These are phyloP conservation scores for Dichotomopilus funicola DNA, from an alignment of 2,329 filamentous ascomycete genomes.

Conservation along the genomic window DNA sequence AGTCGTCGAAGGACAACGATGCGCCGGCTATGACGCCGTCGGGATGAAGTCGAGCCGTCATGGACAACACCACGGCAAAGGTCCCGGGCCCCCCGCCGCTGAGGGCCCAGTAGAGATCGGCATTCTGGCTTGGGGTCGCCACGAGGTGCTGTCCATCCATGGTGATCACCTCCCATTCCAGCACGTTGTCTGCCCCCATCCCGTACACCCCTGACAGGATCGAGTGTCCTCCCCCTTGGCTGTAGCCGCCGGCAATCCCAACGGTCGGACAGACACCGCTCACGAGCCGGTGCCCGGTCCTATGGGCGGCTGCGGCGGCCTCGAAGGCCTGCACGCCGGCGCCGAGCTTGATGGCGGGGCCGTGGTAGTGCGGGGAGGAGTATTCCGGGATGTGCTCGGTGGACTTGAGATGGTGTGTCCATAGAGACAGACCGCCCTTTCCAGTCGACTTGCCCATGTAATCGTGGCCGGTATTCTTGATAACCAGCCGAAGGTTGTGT, in stretches of 20 bases:
- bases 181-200: not conserved
- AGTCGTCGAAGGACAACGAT: not conserved
- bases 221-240: not conserved
- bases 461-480: slow-evolving; percentile 40
- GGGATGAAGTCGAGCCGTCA: not conserved
- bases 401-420: slow-evolving; percentile 36
- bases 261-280: not conserved
- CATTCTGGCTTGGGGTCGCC: not conserved
- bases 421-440: slow-evolving; percentile 31
- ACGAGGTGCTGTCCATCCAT: not conserved
- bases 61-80: not conserved
- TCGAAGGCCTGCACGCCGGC: slow-evolving; percentile 34
- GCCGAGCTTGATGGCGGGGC: slow-evolving; percentile 41
- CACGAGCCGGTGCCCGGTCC: not conserved
- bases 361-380: slow-evolving; percentile 33
- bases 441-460: slow-evolving; percentile 34
- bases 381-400: slow-evolving; percentile 27
- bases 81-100: not conserved
- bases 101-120: not conserved
- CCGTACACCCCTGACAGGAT: not conserved
- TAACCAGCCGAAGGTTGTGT: slow-evolving; percentile 39
- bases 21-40: not conserved
- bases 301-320: not conserved
- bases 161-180: not conserved
- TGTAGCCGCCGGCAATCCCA: not conserved